phyloP scores from a whole-genome alignment of 1,139 yeast species.

The Yamadazyma aaseri region DNA sequence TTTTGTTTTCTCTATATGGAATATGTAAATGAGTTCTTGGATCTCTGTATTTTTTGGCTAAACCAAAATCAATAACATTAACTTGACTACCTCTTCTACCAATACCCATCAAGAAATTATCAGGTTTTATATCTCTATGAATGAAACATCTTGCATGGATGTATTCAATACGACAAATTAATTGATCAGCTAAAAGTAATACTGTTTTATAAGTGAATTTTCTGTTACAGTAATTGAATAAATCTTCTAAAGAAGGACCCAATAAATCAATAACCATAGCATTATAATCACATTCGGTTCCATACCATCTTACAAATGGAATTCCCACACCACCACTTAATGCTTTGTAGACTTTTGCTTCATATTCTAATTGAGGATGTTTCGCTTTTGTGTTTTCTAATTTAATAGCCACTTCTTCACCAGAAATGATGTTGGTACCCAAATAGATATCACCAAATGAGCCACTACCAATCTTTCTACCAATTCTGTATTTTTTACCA shows the following conservation, averaged over 20 bases:
- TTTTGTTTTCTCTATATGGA: conserved; percentile 94
- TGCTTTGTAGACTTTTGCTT: conserved; percentile 92
- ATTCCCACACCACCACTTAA: conserved; percentile 97
- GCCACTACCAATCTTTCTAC: conserved; percentile 95
- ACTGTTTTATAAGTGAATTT: conserved; percentile 93
- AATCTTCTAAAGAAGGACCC: conserved; percentile 94
- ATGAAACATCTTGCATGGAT: conserved; percentile 94
- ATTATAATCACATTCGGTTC: conserved; percentile 93
- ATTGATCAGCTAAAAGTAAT: conserved; percentile 87
- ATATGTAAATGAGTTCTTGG: conserved; percentile 95
- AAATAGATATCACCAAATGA: conserved; percentile 96
- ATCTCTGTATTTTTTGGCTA: conserved; percentile 93
- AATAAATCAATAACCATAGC: conserved; percentile 95
- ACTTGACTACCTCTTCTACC: conserved; percentile 95
- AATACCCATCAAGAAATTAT: conserved; percentile 94
- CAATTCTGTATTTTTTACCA: conserved; percentile 92
- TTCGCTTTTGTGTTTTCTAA: conserved; percentile 86
- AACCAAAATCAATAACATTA: conserved; percentile 94
- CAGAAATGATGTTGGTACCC: conserved; percentile 89
- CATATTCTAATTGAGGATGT: conserved; percentile 96
- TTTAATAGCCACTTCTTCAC: conserved; percentile 97
- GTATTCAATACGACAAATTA: conserved; percentile 90
- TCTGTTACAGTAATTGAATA: conserved; percentile 93
- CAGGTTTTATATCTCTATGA: conserved; percentile 92
- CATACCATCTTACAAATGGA: conserved; percentile 96